Conservation (phyloP, 164 flowering plant species). For the Saururus chinensis region DNA sequence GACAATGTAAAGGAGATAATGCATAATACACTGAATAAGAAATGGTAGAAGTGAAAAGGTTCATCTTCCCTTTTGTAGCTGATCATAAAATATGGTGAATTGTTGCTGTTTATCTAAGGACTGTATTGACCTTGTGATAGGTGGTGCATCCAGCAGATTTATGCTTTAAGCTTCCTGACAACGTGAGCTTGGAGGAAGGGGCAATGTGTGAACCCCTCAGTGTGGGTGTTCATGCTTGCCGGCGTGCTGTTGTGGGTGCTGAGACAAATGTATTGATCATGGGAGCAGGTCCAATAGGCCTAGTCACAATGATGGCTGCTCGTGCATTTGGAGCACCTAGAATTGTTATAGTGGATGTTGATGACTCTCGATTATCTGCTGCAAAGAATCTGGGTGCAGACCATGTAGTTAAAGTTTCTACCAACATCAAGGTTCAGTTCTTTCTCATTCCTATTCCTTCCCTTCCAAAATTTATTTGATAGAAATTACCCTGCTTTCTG, state of each 20-base stretch:
- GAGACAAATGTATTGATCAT: slow-evolving; percentile 72
- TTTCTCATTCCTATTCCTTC: not conserved
- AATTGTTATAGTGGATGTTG: slow-evolving; percentile 75
- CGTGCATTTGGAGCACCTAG: slow-evolving; percentile 85
- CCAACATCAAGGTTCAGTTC: slow-evolving; percentile 39
- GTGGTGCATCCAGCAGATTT: slow-evolving; percentile 86
- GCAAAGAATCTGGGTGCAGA: slow-evolving; percentile 85
- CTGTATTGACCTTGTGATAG: slow-evolving; percentile 20
- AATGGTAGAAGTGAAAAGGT: too few species aligned
- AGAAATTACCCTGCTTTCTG: too few species aligned
- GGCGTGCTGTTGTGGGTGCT: slow-evolving; percentile 70
- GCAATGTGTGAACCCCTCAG: slow-evolving; percentile 99
- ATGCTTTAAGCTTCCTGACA: slow-evolving; percentile 86
- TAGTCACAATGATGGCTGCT: slow-evolving; percentile 74
- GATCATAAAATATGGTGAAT: not conserved
- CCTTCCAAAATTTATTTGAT: not conserved
- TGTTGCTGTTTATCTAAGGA: not conserved
- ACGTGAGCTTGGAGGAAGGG: slow-evolving; percentile 96
- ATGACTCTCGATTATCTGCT: slow-evolving; percentile 66
- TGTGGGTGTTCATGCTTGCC: slow-evolving; percentile 93
- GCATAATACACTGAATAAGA: too few species aligned
- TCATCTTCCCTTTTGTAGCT: not conserved
- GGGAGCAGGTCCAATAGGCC: slow-evolving; percentile 99
- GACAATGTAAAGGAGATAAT: too few species aligned
- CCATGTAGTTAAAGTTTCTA: slow-evolving; percentile 60